Evolutionary conservation across 2,329 filamentous ascomycete genomes (phyloP).

Genomic region (Remersonia thermophila): DNA sequence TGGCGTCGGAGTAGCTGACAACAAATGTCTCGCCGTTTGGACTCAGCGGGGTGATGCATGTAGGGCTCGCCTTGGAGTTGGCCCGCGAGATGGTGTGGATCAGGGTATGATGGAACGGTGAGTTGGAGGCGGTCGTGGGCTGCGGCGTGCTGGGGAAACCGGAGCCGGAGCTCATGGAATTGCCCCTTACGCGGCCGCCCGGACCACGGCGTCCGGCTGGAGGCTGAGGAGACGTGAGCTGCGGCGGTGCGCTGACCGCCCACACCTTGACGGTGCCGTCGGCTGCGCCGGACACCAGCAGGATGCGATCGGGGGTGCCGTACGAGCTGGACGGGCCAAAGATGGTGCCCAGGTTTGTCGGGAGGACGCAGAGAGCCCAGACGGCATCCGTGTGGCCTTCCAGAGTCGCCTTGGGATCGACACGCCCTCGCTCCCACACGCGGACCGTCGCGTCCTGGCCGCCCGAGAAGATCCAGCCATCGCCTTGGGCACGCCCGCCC

Average conservation of each 20-base stretch:
- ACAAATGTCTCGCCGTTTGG: slow-evolving; percentile 77
- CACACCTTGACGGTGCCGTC: slow-evolving; percentile 88
- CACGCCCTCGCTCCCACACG: slow-evolving; percentile 88
- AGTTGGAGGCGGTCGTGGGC: slow-evolving; percentile 71
- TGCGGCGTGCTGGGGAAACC: slow-evolving; percentile 85
- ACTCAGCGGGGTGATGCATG: slow-evolving; percentile 84
- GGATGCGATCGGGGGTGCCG: slow-evolving; percentile 71
- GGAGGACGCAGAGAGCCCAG: slow-evolving; percentile 88
- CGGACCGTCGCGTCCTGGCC: slow-evolving; percentile 87
- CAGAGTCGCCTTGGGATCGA: slow-evolving; percentile 88
- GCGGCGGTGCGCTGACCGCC: slow-evolving; percentile 85
- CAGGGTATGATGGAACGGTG: slow-evolving; percentile 77
- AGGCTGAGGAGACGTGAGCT: slow-evolving; percentile 68
- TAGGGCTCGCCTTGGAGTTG: slow-evolving; percentile 62
- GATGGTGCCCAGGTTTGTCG: slow-evolving; percentile 65
- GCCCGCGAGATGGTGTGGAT: slow-evolving; percentile 72
- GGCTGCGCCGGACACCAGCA: slow-evolving; percentile 82
- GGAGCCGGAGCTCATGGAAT: slow-evolving; percentile 89
- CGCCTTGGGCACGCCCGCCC: slow-evolving; percentile 73
- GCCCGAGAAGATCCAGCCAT: slow-evolving; percentile 97
- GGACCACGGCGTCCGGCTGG: slow-evolving; percentile 46
- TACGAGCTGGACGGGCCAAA: slow-evolving; percentile 66
- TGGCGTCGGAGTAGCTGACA: slow-evolving; percentile 82
- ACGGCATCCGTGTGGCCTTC: slow-evolving; percentile 93
- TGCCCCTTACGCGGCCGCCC: slow-evolving; percentile 62